Evolutionary conservation across 2,329 filamentous ascomycete species (phyloP).

Genomic region (Thielaviopsis populi): DNA sequence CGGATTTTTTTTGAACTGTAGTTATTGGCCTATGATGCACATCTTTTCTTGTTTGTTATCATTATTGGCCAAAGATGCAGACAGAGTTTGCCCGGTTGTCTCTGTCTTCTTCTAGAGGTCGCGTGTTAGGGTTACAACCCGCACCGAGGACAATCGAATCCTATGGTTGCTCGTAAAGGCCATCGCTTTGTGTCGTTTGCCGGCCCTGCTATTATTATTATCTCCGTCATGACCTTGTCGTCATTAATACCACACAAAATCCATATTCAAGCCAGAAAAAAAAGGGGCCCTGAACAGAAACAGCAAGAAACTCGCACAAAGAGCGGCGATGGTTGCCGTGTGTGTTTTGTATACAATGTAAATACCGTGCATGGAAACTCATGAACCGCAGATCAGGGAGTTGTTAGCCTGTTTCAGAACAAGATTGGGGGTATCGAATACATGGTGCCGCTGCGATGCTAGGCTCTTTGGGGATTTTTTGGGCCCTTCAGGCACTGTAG

Average conservation of each 20-base stretch:
- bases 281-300: neutral
- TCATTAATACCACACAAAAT: neutral
- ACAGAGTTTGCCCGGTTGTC: too few relatives aligned
- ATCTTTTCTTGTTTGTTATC: neutral
- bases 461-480: neutral
- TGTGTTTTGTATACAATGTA: neutral
- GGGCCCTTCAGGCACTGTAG: too few relatives aligned
- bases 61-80: too few relatives aligned
- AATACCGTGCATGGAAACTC: neutral
- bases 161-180: too few relatives aligned
- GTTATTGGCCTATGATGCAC: too few relatives aligned
- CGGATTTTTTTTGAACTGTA: too few relatives aligned
- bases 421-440: neutral
- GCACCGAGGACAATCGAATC: neutral
- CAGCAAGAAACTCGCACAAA: neutral
- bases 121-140: neutral
- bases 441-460: neutral
- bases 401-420: constrained; percentile 1
- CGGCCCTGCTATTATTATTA: neutral
- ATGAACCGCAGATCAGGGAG: constrained; percentile 1
- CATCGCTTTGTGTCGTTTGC: neutral
- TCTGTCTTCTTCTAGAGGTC: neutral
- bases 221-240: neutral
- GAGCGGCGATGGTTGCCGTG: neutral
- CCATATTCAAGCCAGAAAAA: neutral